Conservation (phyloP, 2,329 filamentous ascomycete genomes). For the Domatiomyces catenatus region DNA sequence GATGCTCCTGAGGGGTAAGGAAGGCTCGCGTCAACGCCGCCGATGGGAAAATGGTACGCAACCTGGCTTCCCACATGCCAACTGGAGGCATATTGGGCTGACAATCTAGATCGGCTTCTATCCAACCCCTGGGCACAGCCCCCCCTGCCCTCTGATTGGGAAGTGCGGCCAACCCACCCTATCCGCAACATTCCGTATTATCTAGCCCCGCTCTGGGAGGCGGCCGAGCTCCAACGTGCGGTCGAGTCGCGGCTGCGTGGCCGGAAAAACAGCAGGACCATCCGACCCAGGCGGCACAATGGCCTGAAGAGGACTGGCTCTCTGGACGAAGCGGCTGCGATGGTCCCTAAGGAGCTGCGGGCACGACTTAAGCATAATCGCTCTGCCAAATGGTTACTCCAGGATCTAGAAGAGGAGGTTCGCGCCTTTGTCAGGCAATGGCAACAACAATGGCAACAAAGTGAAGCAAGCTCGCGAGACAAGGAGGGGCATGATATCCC, state of each 20-base stretch:
- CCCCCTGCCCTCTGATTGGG: conserved; percentile 68
- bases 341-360: conserved; percentile 65
- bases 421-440: conserved; percentile 54
- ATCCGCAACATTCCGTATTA: conserved; percentile 68
- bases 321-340: conserved; percentile 18
- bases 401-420: conserved; percentile 72
- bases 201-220: conserved; percentile 72
- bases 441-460: conserved; percentile 42
- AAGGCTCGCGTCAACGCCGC: conserved; percentile 70
- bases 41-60: conserved; percentile 82
- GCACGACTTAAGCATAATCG: conserved; percentile 65
- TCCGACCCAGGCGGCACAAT: conserved; percentile 25
- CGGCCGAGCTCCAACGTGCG: conserved; percentile 30
- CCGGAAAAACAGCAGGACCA: conserved; percentile 17
- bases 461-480: conserved; percentile 32
- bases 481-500: conserved; percentile 32
- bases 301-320: conserved; percentile 23
- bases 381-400: conserved; percentile 64
- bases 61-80: background rate
- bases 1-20: conserved; percentile 69
- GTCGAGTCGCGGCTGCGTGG: conserved; percentile 25
- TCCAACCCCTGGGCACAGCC: conserved; percentile 75
- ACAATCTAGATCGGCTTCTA: conserved; percentile 56
- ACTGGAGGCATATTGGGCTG: background rate
- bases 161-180: conserved; percentile 64